phyloP scores from a whole-genome alignment of 2,329 filamentous ascomycete species.

The Fusarium musae region DNA sequence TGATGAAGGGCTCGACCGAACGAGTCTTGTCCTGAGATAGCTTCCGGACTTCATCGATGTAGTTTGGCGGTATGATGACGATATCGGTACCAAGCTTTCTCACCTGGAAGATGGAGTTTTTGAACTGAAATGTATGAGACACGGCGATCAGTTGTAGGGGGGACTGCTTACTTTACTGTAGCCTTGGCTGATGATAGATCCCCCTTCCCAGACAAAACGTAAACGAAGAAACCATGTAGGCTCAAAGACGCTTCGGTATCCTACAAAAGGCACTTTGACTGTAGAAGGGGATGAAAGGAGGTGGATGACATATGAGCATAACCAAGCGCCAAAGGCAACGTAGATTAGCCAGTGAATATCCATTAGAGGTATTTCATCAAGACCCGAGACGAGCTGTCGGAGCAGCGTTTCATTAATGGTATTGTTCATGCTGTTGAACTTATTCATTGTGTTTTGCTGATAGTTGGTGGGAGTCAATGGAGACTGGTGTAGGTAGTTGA shows the following conservation, averaged over 20 bases:
- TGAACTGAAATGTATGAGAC: fast-evolving
- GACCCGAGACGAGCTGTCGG: background rate
- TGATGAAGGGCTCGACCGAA: background rate
- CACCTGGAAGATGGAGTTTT: background rate
- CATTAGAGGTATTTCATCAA: background rate
- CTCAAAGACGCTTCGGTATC: background rate
- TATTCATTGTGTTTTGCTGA: fast-evolving
- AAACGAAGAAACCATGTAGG: background rate
- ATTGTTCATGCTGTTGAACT: background rate
- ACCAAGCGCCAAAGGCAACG: background rate
- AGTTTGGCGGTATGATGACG: background rate
- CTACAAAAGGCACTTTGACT: background rate
- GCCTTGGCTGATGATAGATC: background rate
- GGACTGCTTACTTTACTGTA: background rate
- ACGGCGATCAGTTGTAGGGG: fast-evolving
- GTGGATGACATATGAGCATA: background rate
- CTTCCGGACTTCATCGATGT: background rate
- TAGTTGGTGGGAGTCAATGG: fast-evolving
- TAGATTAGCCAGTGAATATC: background rate
- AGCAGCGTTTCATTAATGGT: too few species aligned
- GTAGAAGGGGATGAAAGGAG: background rate
- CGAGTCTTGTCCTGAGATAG: background rate
- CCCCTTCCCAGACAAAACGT: background rate
- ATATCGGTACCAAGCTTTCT: background rate
- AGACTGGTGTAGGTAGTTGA: background rate